A percentile compares a stretch with the other conserved stretches of the same genome.
These are phyloP conservation scores for Phytophthora lateralis DNA, from an alignment of 352 stramenopile genomes.

Conservation along the genomic window DNA sequence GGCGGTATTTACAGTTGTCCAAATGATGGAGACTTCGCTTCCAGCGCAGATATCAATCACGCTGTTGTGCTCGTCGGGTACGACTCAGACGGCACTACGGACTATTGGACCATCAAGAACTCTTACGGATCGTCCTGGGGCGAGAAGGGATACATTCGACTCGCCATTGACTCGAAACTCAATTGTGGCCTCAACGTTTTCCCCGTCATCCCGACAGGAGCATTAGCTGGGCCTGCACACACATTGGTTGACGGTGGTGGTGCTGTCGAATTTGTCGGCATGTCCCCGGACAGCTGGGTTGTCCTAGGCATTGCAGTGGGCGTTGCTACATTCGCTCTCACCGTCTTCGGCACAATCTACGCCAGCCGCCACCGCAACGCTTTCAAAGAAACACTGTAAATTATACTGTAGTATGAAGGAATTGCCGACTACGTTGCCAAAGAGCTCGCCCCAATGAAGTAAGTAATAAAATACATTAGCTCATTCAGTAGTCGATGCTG, in stretches of 20 bases:
- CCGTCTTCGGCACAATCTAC: slow-evolving; percentile 39
- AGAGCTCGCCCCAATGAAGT: slow-evolving; percentile 4
- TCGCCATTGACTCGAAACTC: slow-evolving; percentile 73
- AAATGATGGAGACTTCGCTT: slow-evolving; percentile 70
- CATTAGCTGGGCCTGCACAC: slow-evolving; percentile 46
- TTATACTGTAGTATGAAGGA: slow-evolving; percentile 21
- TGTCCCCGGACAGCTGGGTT: slow-evolving; percentile 43
- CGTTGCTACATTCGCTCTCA: slow-evolving; percentile 42
- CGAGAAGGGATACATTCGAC: slow-evolving; percentile 66
- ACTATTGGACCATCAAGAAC: slow-evolving; percentile 88
- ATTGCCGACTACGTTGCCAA: not conserved
- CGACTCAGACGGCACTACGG: slow-evolving; percentile 40
- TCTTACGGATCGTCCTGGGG: slow-evolving; percentile 79
- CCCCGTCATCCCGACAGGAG: slow-evolving; percentile 65
- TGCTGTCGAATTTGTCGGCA: slow-evolving; percentile 40
- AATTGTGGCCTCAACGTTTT: slow-evolving; percentile 85
- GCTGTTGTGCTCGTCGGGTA: slow-evolving; percentile 80
- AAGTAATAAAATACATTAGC: slow-evolving; percentile 17
- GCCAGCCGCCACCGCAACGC: slow-evolving; percentile 35
- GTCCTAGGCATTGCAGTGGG: slow-evolving; percentile 28
- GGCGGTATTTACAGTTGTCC: slow-evolving; percentile 73
- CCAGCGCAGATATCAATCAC: slow-evolving; percentile 70
- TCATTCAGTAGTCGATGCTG: not conserved
- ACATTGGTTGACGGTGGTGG: slow-evolving; percentile 59
- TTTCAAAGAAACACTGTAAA: slow-evolving; percentile 40